A percentile compares a stretch with the other conserved stretches of the same genome.
Evolutionary conservation across 2,329 filamentous ascomycete genomes (phyloP).

Genomic region (Ceratocystis alfenasii): DNA sequence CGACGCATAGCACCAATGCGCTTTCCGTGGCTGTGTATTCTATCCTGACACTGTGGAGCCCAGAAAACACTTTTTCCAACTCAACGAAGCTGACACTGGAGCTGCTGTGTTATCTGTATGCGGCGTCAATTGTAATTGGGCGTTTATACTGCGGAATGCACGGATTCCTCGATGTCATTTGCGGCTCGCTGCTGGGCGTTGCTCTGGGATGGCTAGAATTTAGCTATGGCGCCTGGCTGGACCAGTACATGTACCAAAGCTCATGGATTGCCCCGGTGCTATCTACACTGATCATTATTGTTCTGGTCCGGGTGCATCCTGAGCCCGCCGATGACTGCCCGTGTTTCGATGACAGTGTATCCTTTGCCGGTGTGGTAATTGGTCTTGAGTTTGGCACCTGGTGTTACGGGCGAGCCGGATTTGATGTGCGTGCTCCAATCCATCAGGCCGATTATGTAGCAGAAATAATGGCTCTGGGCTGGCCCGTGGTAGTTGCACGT

Average conservation of each 20-base stretch:
- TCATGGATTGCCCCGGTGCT: conserved; percentile 53
- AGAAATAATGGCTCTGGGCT: conserved; percentile 53
- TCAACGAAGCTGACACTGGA: conserved; percentile 53
- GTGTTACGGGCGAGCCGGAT: conserved; percentile 29
- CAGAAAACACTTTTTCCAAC: conserved; percentile 49
- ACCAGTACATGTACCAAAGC: conserved; percentile 56
- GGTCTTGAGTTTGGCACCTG: conserved; percentile 73
- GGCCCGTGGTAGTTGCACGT: conserved; percentile 50
- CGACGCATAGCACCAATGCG: conserved; percentile 92
- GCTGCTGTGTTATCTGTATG: conserved; percentile 67
- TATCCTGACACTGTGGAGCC: conserved; percentile 55
- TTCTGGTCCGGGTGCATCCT: conserved; percentile 78
- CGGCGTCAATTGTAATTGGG: conserved; percentile 76
- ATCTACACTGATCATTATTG: conserved; percentile 53
- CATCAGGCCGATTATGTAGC: conserved; percentile 32
- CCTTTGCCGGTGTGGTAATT: conserved; percentile 82
- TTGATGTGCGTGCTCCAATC: conserved; percentile 48
- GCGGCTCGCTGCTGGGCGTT: conserved; percentile 68
- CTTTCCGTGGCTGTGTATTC: conserved; percentile 85
- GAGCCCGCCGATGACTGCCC: conserved; percentile 95
- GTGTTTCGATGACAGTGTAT: conserved; percentile 91
- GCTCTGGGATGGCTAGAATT: conserved; percentile 49
- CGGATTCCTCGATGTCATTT: conserved; percentile 79
- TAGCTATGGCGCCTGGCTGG: conserved; percentile 49
- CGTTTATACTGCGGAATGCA: conserved; percentile 98